Conservation (phyloP, 345 rosid genomes). For the Angophora floribunda region DNA sequence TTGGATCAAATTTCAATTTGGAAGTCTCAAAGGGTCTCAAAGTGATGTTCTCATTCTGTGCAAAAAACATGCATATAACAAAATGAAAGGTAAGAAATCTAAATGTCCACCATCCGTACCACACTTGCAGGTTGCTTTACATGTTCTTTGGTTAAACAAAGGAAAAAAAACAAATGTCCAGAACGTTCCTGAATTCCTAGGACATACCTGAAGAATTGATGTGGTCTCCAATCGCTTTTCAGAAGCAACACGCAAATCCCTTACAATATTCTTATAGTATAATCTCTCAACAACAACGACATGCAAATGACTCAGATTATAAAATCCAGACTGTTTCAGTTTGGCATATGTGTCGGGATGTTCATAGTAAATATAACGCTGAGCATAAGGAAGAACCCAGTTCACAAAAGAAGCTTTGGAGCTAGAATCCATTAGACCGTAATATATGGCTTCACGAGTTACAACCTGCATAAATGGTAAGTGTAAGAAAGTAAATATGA, state of each 20-base stretch:
- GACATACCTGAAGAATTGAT: constrained; percentile 64
- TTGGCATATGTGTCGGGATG: constrained; percentile 47
- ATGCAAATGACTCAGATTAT: constrained; percentile 28
- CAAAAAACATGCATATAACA: not conserved
- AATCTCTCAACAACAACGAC: constrained; percentile 61
- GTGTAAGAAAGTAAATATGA: not conserved
- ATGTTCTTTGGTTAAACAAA: not conserved
- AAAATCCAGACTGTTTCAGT: constrained; percentile 38
- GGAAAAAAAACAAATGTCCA: not conserved
- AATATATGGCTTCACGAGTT: constrained; percentile 60
- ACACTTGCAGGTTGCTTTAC: not conserved
- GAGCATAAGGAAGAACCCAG: constrained; percentile 87
- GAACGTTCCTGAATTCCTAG: not conserved
- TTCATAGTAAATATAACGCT: constrained; percentile 53
- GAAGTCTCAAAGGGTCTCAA: not conserved
- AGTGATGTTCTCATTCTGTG: not conserved
- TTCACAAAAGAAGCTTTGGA: constrained; percentile 49
- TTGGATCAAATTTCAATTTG: not conserved
- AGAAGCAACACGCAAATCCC: constrained; percentile 29
- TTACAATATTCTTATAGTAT: constrained; percentile 57
- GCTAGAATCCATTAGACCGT: constrained; percentile 39
- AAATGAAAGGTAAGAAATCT: not conserved
- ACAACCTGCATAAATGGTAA: constrained; percentile 40
- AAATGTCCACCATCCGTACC: not conserved
- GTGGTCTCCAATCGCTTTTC: constrained; percentile 42